Evolutionary conservation across 371 early-diverging fungal species (phyloP).

Genomic region (Mortierella sp.): DNA sequence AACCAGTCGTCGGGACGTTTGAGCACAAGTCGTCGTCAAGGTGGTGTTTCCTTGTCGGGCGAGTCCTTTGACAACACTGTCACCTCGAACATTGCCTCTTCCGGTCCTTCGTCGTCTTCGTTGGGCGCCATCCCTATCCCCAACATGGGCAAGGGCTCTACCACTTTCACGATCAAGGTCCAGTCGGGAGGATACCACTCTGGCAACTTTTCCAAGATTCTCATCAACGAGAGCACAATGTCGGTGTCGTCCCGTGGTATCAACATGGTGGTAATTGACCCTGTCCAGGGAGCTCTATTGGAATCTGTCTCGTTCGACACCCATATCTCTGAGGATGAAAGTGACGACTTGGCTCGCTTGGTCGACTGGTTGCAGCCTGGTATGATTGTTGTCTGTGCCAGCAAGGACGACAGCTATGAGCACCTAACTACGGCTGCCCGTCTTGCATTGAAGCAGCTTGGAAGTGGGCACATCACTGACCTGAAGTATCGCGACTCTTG

Average conservation of each 20-base stretch:
- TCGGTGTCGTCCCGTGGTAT: constrained; percentile 80
- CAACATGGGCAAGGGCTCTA: constrained; percentile 31
- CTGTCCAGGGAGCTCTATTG: constrained; percentile 71
- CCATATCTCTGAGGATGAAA: constrained; percentile 76
- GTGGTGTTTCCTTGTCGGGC: constrained; percentile 1
- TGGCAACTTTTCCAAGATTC: constrained; percentile 82
- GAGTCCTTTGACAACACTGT: constrained; percentile 12
- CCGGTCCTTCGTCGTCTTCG: constrained; percentile 28
- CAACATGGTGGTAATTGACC: constrained; percentile 81
- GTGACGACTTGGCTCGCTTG: constrained; percentile 77
- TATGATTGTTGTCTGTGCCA: constrained; percentile 74
- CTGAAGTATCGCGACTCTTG: constrained; percentile 84
- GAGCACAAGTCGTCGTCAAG: constrained; percentile 49
- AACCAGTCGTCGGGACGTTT: constrained; percentile 64
- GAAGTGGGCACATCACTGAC: constrained; percentile 68
- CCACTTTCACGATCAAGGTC: constrained; percentile 60
- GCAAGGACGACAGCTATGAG: constrained; percentile 82
- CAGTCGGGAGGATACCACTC: constrained; percentile 84
- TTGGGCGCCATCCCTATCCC: constrained; percentile 38
- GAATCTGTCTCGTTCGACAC: constrained; percentile 85
- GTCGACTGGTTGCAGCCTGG: constrained; percentile 75
- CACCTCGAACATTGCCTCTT: constrained; percentile 30
- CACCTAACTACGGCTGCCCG: constrained; percentile 72
- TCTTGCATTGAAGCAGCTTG: constrained; percentile 71
- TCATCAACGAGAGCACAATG: constrained; percentile 72